Evolutionary conservation across 2,329 filamentous ascomycete species (phyloP), one percentile per base, ranked within the genome.

Genomic region (Penicillium sp.): DNA sequence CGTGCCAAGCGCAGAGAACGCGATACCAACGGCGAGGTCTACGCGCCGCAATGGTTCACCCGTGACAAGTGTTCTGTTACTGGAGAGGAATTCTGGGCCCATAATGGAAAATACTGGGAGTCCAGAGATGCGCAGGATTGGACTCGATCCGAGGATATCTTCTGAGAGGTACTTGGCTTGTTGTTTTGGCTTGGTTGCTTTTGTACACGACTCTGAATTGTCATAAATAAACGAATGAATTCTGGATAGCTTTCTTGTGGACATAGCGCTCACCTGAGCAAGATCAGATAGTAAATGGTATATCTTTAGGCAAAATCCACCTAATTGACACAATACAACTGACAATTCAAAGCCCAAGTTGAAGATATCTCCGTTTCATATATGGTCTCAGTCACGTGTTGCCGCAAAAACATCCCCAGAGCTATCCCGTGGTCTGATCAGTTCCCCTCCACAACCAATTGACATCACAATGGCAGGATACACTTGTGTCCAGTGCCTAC

Each of bases 41-140:
- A 94, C 70, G 75, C 77, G 40, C 91, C 94, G 0, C 86, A 88
- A 46, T 99, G 93, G 92, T 99, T 99, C 73, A 78, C 71, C 39
- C 90, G 89, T 76, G 81, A 81, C 2, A 83, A 75, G 64, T 92
- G 91, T 74, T 84, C 89, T 39, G 79, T 90, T 19, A 97, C 93
- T 4, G 92, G 94, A 0, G 91, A 96, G 75, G 83, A 88, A 63
- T 96, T 89, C 76, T 99, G 94, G 94, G 82, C 87, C 65, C 95
- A 93, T 69, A 95, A 87, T 68, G 89, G 89, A 39, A 84, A 89
- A 73, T 99, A 99, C 75, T 99, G 94, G 94, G 81, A 85, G 67
- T 86, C 21, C 75, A 81, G 54, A 85, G 89, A 50, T 80, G 79
- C 67, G 80, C 79, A 53, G 67, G 73, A 71, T 90, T 92, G 92